Percentiles rank a stretch among this genome's conserved stretches.
These are phyloP conservation scores for Albugo laibachii DNA, from an alignment of 352 stramenopile genomes.

Conservation along the genomic window DNA sequence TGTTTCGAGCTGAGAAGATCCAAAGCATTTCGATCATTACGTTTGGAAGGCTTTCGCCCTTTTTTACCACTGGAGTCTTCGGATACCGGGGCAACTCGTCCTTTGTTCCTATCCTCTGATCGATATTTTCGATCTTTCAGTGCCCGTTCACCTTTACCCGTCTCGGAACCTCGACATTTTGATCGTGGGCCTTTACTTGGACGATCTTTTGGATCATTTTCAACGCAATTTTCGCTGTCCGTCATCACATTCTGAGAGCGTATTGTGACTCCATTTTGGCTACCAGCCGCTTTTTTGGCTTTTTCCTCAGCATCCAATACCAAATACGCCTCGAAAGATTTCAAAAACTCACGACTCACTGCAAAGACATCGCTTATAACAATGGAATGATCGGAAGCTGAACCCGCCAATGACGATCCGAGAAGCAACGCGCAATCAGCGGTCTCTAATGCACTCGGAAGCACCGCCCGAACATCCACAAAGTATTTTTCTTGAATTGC, in stretches of 20 bases:
- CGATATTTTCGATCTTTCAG: conserved; percentile 20
- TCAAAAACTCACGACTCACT: conserved; percentile 37
- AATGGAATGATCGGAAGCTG: conserved; percentile 15
- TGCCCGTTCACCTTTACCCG: conserved; percentile 18
- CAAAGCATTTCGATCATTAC: too few species aligned
- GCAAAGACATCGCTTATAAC: conserved; percentile 37
- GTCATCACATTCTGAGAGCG: conserved; percentile 2
- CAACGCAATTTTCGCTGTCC: conserved; percentile 13
- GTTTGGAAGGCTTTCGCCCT: too few species aligned
- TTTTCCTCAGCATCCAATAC: conserved; percentile 23
- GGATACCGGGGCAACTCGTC: too few species aligned
- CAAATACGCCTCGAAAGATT: conserved; percentile 21
- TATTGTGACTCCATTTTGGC: conserved; percentile 10
- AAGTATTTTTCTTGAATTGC: conserved; percentile 42
- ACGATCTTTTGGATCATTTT: conserved; percentile 8
- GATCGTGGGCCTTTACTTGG: conserved; percentile 4
- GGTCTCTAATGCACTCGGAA: conserved; percentile 32
- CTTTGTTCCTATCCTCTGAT: too few species aligned
- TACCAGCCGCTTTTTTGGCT: conserved; percentile 15
- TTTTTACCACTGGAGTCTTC: too few species aligned
- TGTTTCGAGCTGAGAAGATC: too few species aligned
- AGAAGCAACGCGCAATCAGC: conserved; percentile 29
- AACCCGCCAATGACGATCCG: conserved; percentile 11
- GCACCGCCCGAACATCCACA: conserved; percentile 29
- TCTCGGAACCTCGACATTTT: background rate